phyloP scores from a whole-genome alignment of 1,139 yeast genomes.

The Kurtzmaniella quercitrusa region DNA sequence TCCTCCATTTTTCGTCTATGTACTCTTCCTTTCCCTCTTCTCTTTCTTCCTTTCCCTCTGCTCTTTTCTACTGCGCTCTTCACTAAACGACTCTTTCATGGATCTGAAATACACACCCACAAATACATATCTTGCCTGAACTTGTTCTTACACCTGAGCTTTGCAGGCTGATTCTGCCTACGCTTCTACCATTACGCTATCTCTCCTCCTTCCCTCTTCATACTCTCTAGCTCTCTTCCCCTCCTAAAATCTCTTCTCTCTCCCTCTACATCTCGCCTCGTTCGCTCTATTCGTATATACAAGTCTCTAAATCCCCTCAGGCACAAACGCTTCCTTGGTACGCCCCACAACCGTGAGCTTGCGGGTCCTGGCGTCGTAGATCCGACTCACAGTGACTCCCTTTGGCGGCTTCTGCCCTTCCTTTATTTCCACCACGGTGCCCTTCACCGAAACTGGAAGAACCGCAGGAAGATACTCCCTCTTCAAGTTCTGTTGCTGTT shows the following conservation, averaged over 20 bases:
- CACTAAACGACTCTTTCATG: too few species aligned
- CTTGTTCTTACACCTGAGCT: too few species aligned
- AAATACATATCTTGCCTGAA: too few species aligned
- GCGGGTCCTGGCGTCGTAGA: conserved; percentile 29
- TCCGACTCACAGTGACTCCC: conserved; percentile 27
- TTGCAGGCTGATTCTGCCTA: too few species aligned
- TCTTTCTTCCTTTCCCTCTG: background rate
- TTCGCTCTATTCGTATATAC: conserved; percentile 1
- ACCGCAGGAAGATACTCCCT: conserved; percentile 28
- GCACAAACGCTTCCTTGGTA: conserved; percentile 29
- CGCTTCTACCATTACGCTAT: too few species aligned
- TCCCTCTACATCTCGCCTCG: background rate
- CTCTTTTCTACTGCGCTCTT: too few species aligned
- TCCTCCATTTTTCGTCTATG: too few species aligned
- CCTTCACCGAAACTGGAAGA: conserved; percentile 32
- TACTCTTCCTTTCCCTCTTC: background rate
- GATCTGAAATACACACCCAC: too few species aligned
- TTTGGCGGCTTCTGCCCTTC: conserved; percentile 31
- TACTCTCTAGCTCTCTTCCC: background rate
- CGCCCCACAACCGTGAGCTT: conserved; percentile 29
- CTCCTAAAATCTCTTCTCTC: background rate
- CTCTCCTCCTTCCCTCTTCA: background rate
- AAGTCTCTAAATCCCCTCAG: conserved; percentile 6
- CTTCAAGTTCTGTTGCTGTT: conserved; percentile 21
- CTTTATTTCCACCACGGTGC: conserved; percentile 26